Base-by-base conservation (phyloP, 352 stramenopile species). In the Phytopythium ostracodes region DNA sequence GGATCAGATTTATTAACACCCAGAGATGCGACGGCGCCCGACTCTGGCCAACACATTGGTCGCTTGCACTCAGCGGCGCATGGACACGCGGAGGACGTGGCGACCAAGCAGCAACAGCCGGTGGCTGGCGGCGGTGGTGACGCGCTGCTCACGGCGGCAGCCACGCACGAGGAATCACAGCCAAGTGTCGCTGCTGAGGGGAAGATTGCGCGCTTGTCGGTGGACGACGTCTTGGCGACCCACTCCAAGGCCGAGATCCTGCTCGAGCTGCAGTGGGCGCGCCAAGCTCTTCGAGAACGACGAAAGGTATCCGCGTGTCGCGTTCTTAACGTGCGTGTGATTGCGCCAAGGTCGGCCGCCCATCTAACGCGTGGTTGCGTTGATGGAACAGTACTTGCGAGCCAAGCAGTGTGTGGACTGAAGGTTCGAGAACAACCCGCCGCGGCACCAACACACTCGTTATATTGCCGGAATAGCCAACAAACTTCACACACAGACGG, bases 251-350 rank as follows among this genome's bases (percentile, higher is more conserved):
- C 65, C 0, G 80, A 87, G 53, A 79, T 88, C n/a, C 40, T 70
- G 29, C 56, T 76, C 22, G 80, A 89, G 67, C 67, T 89, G n/a
- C 53, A 76, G 59, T 89, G 77, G 78, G 65, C 73, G 35, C 64
- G 63, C 20, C 68, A 82, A 36, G 76, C 78, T 27, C 62, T 88
- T 38, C 67, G 67, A 25, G 71, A 87, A 22, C 69, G 78, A 20
- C 62, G 76, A 69, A 79, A 78, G 67, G 74, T 83, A 47, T 65
- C 2, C 9, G 43, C 22, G 43, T 49, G 54, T 51, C 35, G 57
- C 50, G 38, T 54, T 10, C 42, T 20, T 40, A 17, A 22, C 36
- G n/a, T 3, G 38, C 38, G 17, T 44, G 38, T 44, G 38, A 44
- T 44, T 44, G 17, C 38, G 38, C 38, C 38, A 44, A 44, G 42